Percentiles rank a stretch among this genome's conserved stretches.
Conservation (phyloP, 192 early-diverging fungal species). For the Coemansia sp. region DNA sequence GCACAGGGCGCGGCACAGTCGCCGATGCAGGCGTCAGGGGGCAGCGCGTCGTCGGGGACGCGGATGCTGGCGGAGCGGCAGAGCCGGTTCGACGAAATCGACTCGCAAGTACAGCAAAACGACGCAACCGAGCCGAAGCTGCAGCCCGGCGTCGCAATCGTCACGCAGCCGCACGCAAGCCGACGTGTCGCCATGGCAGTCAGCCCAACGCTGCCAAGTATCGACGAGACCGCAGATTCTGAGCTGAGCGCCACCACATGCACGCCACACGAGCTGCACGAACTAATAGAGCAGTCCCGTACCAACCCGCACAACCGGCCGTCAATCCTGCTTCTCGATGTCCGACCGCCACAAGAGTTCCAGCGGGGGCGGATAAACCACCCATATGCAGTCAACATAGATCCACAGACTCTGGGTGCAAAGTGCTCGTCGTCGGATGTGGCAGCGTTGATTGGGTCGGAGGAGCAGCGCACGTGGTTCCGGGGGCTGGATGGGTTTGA, state of each 20-base stretch:
- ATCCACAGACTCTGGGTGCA: slow-evolving; percentile 62
- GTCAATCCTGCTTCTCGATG: slow-evolving; percentile 70
- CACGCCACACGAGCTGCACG: not conserved
- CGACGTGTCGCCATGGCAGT: slow-evolving; percentile 5
- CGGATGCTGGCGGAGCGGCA: slow-evolving; percentile 18
- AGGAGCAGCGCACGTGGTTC: slow-evolving; percentile 67
- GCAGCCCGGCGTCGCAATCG: not conserved
- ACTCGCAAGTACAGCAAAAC: not conserved
- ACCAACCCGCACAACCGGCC: slow-evolving; percentile 32
- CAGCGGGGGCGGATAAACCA: slow-evolving; percentile 68
- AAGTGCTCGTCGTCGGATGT: slow-evolving; percentile 60
- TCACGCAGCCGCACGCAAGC: slow-evolving; percentile 7
- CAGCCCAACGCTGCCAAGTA: slow-evolving; percentile 12
- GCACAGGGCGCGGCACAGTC: slow-evolving; percentile 1
- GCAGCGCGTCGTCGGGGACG: not conserved
- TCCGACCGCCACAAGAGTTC: slow-evolving; percentile 70
- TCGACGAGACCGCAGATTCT: not conserved
- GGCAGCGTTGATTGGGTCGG: slow-evolving; percentile 57
- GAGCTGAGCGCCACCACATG: not conserved
- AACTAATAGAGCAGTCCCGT: slow-evolving; percentile 37
- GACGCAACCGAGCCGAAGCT: not conserved
- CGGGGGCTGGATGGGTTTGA: slow-evolving; percentile 64
- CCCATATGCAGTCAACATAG: slow-evolving; percentile 68
- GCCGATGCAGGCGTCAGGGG: slow-evolving; percentile 4
- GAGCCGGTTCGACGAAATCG: slow-evolving; percentile 28